Evolutionary conservation across 108 stramenopile species (phyloP).

Genomic region (Phaeodactylum tricornutum): DNA sequence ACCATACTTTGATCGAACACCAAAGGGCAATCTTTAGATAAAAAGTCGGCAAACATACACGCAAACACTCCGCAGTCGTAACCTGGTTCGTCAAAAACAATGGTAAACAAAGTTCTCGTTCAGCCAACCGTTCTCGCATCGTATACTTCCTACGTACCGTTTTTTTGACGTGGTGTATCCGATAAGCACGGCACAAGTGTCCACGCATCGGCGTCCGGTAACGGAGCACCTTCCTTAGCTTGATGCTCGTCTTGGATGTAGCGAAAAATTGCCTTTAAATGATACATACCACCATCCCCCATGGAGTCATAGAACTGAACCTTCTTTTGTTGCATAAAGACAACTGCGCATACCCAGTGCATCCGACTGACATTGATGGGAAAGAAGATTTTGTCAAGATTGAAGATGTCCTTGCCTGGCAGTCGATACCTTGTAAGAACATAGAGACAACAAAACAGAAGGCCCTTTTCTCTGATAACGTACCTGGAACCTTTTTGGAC

Average conservation of each 20-base stretch:
- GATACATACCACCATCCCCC: constrained; percentile 36
- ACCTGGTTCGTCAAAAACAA: too few species aligned
- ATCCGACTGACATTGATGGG: constrained; percentile 81
- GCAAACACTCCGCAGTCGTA: constrained; percentile 89
- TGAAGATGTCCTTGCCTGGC: constrained; percentile 80
- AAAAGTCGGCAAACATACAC: constrained; percentile 83
- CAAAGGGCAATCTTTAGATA: constrained; percentile 63
- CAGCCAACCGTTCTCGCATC: too few species aligned
- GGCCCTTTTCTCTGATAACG: background rate
- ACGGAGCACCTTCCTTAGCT: constrained; percentile 55
- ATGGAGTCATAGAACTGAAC: constrained; percentile 79
- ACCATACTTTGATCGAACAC: constrained; percentile 68
- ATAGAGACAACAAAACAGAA: background rate
- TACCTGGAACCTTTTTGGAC: constrained; percentile 75
- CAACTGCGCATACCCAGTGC: constrained; percentile 92
- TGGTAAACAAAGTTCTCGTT: too few species aligned
- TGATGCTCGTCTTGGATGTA: constrained; percentile 80
- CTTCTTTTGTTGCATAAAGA: constrained; percentile 76
- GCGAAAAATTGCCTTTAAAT: constrained; percentile 53
- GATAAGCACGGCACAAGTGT: constrained; percentile 37
- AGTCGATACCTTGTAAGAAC: too few species aligned
- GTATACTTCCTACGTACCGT: constrained; percentile 59
- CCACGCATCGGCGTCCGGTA: constrained; percentile 67
- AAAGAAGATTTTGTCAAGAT: constrained; percentile 83
- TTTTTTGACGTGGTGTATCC: constrained; percentile 69